Evolutionary conservation across 2,329 filamentous ascomycete genomes (phyloP), one percentile per base, ranked within the genome.

Genomic region (Pseudogymnoascus sp.): DNA sequence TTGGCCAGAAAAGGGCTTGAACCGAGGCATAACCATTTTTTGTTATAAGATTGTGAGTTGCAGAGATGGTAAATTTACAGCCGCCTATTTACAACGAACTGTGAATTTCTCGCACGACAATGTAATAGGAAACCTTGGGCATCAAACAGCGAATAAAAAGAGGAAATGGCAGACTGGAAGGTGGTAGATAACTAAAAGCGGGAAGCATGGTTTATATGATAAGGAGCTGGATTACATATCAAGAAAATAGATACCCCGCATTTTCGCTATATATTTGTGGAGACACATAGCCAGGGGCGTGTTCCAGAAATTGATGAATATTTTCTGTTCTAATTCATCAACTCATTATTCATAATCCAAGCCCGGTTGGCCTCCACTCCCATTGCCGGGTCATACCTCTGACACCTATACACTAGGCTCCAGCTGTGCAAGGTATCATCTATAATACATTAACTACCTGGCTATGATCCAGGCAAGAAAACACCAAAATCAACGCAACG

Each of bases 161-260:
- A 56, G 11, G n/a, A 3, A 56, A 56, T 7, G 14, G 28, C 31
- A 21, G 50, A 12, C n/a, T 6, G 10, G 28, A 36, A 11, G 28
- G 28, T 14, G 4, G 28, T 56, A 36, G 28, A 56, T 56, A 56
- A 56, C 50, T 56, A 56, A 56, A 18, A 21, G 50, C 50, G 50
- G 50, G 50, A 56, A 16, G 50, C 25, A 8, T 36, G 50, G 50
- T 14, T 56, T 56, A 56, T 56, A 56, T 36, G 50, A 56, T 56
- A 56, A 56, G 50, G 28, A 21, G 34, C 25, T 36, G 8, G 50
- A 56, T 56, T 16, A 56, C 50, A 56, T 56, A 56, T 56, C 50
- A 56, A 56, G 16, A 16, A 31, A 21, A 34, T 56, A 34, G 50
- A 56, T 56, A 56, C 50, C 50, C 50, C 50, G 50, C 50, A 56